phyloP scores from a whole-genome alignment of 169 alveolate genomes.

The Plasmodium coatneyi region DNA sequence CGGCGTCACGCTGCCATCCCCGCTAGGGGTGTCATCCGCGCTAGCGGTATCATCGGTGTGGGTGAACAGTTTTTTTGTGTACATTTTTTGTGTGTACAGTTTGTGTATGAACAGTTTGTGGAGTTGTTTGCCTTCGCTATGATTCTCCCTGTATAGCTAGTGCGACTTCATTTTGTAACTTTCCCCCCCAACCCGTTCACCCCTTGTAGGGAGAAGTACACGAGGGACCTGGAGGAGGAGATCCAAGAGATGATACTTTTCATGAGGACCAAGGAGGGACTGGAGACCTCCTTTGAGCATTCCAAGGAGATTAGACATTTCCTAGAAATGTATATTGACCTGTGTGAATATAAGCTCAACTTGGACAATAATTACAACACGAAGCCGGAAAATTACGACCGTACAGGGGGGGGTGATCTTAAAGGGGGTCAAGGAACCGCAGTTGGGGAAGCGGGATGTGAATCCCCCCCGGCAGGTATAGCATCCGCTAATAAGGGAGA shows the following conservation, averaged over 20 bases:
- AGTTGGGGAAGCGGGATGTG: neutral
- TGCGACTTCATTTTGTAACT: neutral
- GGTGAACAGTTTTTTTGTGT: too few relatives aligned
- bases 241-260: conserved; percentile 60
- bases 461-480: neutral
- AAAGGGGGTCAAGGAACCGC: neutral
- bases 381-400: conserved; percentile 71
- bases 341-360: conserved; percentile 71
- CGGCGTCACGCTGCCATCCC: too few relatives aligned
- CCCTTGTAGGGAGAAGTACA: conserved; percentile 28
- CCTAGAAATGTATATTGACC: conserved; percentile 72
- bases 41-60: neutral
- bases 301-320: conserved; percentile 59
- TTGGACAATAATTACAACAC: conserved; percentile 64
- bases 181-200: neutral
- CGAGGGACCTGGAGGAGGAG: conserved; percentile 70
- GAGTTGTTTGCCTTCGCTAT: neutral
- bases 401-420: neutral
- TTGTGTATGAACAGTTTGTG: neutral
- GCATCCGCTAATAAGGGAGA: neutral
- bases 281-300: conserved; percentile 61
- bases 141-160: neutral
- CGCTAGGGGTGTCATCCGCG: neutral
- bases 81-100: too few relatives aligned
- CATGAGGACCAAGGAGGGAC: conserved; percentile 61